A percentile compares a stretch with the other conserved stretches of the same genome.
Conservation (phyloP, 2,329 filamentous ascomycete genomes). For the Triangularia verruculosa region DNA sequence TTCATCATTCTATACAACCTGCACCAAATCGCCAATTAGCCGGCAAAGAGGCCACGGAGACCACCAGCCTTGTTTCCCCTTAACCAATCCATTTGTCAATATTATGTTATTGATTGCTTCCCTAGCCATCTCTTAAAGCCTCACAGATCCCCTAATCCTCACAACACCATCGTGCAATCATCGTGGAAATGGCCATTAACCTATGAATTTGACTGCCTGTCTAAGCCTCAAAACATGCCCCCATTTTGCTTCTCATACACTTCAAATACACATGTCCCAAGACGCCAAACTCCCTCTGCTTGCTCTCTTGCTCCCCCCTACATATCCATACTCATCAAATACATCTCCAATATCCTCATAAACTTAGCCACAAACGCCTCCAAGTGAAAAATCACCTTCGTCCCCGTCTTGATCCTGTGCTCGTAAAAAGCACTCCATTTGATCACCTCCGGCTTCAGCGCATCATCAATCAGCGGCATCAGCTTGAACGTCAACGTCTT, state of each 20-base stretch:
- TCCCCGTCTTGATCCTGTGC: slow-evolving; percentile 86
- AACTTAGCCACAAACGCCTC: slow-evolving; percentile 99
- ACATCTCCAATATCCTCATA: slow-evolving; percentile 94
- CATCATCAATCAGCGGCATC: slow-evolving; percentile 81
- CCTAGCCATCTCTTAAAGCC: background rate
- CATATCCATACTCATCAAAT: slow-evolving; percentile 79
- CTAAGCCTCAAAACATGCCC: background rate
- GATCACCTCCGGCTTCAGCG: slow-evolving; percentile 85
- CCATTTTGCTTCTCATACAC: background rate
- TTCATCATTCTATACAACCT: background rate
- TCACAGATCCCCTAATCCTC: background rate
- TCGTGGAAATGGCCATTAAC: background rate
- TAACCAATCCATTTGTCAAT: slow-evolving; percentile 1
- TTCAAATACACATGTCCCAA: background rate
- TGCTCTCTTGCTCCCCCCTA: slow-evolving; percentile 32
- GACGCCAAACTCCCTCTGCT: background rate
- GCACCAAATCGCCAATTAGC: background rate
- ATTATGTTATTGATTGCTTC: background rate
- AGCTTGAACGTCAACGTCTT: slow-evolving; percentile 95
- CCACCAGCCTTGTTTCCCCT: background rate
- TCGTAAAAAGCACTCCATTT: slow-evolving; percentile 98
- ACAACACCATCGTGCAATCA: background rate
- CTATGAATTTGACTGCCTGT: background rate
- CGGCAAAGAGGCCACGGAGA: slow-evolving; percentile 3
- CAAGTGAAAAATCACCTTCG: slow-evolving; percentile 95